Evolutionary conservation across 441 rosid genomes (phyloP), one percentile per base, ranked within the genome.

Genomic region (Syzygium syzygioides): DNA sequence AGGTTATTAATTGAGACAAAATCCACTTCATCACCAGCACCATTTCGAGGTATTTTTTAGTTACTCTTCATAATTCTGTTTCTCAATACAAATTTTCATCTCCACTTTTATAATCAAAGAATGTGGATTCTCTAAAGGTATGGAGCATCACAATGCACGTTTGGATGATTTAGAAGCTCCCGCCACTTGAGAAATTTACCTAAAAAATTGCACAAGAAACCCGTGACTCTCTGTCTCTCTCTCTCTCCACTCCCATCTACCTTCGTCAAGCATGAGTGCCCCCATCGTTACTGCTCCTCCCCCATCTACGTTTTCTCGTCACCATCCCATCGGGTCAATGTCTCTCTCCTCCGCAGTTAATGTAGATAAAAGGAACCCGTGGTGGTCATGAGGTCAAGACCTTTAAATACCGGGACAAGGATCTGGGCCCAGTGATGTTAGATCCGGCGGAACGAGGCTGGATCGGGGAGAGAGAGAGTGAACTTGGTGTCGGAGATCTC

Each of bases 21-120:
- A 20, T 71, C 1, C 15, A 11, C 28, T 20, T 71, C 26, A 37
- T 7, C 4, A 11, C 41, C 0, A 3, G 0, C 4, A 0, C 1
- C 7, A 0, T 4, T 34, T 37, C 23, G 8, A 71, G 26, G 0
- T 71, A 0, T 37, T 11, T 71, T 71, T 37, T 37, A 12, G 52
- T 71, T 37, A 71, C 20, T 37, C 14, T 20, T 23, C 14, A 5
- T 2, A 37, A 71, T 20, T 71, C 37, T 71, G 0, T 71, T 37
- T 6, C 7, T 71, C 28, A 1, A 11, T 45, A 12, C 52, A 60
- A 4, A 71, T 23, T 37, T 71, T 37, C 26, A 37, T 71, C 52
- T 71, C 28, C 28, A 5, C 1, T 71, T 71, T 71, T 71, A 20
- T 20, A 6, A 71, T 71, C 80, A 71, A 71, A 71, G 52, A 20